Evolutionary conservation across 2,329 filamentous ascomycete genomes (phyloP).

Genomic region (Phialocephala subalpina): DNA sequence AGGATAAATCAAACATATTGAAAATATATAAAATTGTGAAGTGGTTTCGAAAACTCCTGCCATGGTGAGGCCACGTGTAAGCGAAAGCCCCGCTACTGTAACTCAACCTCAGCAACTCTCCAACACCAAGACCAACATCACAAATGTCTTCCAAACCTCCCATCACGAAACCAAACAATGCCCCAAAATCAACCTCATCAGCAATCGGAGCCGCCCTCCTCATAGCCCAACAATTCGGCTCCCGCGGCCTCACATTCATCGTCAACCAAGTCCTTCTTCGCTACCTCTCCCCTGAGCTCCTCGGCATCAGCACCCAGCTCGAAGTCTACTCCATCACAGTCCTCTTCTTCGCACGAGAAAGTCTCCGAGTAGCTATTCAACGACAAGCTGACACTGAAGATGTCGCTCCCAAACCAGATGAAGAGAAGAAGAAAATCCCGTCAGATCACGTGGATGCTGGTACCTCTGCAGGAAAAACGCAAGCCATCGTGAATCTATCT

Average conservation of each 20-base stretch:
- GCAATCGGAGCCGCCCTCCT: slow-evolving; percentile 53
- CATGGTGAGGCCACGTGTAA: not conserved
- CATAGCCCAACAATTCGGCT: slow-evolving; percentile 86
- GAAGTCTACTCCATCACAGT: slow-evolving; percentile 93
- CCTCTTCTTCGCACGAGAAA: slow-evolving; percentile 94
- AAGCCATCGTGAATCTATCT: slow-evolving; percentile 87
- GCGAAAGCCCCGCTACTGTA: not conserved
- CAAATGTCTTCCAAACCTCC: slow-evolving; percentile 11
- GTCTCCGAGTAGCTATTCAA: slow-evolving; percentile 89
- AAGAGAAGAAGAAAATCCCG: slow-evolving; percentile 29
- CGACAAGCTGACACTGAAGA: slow-evolving; percentile 62
- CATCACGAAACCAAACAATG: not conserved
- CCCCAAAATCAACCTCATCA: slow-evolving; percentile 29
- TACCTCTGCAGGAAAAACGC: slow-evolving; percentile 55
- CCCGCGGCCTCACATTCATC: slow-evolving; percentile 87
- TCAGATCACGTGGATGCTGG: slow-evolving; percentile 37
- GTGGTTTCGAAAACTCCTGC: not conserved
- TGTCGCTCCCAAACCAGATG: not conserved
- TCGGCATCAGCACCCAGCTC: slow-evolving; percentile 88
- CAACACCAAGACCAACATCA: not conserved
- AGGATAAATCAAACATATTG: no score
- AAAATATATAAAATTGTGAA: no score
- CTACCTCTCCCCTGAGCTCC: slow-evolving; percentile 82
- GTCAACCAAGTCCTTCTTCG: slow-evolving; percentile 93
- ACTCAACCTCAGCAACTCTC: not conserved